Conservation (phyloP, 2,329 filamentous ascomycete genomes). For the Xenoacremonium recifei region DNA sequence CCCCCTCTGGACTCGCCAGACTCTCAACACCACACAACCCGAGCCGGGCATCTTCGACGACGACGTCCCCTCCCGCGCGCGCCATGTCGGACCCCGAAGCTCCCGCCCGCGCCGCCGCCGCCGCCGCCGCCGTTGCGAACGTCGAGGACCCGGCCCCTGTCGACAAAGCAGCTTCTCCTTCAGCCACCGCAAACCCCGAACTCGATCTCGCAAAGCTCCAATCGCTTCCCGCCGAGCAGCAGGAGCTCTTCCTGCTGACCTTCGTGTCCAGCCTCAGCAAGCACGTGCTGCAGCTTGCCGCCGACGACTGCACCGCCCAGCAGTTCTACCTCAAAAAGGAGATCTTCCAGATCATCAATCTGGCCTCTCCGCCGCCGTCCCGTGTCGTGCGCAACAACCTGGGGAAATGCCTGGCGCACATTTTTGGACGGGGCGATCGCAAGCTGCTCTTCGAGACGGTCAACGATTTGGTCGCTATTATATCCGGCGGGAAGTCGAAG, state of each 20-base stretch:
- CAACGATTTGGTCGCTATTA: conserved; percentile 75
- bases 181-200: conserved; percentile 62
- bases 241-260: conserved; percentile 89
- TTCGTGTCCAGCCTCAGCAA: conserved; percentile 81
- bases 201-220: conserved; percentile 90
- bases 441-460: conserved; percentile 93
- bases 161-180: conserved; percentile 34
- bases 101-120: conserved; percentile 28
- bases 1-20: background rate
- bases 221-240: conserved; percentile 86
- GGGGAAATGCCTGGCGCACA: conserved; percentile 77
- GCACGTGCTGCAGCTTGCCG: conserved; percentile 71
- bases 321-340: conserved; percentile 93
- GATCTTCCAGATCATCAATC: conserved; percentile 86
- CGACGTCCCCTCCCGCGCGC: conserved; percentile 14
- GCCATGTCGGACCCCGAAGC: conserved; percentile 38
- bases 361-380: conserved; percentile 79
- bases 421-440: conserved; percentile 82
- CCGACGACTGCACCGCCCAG: conserved; percentile 81
- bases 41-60: conserved; percentile 17
- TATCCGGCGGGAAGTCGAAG: conserved; percentile 72
- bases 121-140: too few species aligned
- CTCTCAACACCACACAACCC: conserved; percentile 6
- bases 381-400: conserved; percentile 88
- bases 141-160: conserved; percentile 31